These are phyloP conservation scores for Yamadazyma siamensis DNA, from an alignment of 1,139 yeast species.

Conservation along the genomic window DNA sequence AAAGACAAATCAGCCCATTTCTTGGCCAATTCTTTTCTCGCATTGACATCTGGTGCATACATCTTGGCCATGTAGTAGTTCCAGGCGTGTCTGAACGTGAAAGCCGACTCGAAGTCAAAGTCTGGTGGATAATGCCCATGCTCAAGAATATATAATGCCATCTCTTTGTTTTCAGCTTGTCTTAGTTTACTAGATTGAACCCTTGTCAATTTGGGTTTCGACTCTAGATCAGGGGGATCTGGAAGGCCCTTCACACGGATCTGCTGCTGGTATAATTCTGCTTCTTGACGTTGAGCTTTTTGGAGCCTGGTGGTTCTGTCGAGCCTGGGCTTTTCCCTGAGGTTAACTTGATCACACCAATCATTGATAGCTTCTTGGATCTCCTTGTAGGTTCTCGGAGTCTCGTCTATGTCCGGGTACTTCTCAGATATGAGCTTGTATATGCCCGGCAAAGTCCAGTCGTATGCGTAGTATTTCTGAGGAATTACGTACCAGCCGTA, in stretches of 20 bases:
- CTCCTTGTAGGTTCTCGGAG: conserved; percentile 5
- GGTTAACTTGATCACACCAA: conserved; percentile 20
- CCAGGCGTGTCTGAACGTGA: conserved; percentile 34
- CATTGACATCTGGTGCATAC: conserved; percentile 7
- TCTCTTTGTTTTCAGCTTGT: conserved; percentile 2
- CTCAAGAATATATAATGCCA: conserved; percentile 8
- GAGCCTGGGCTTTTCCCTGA: conserved; percentile 17
- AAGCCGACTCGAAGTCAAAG: conserved; percentile 9
- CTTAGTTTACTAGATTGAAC: too few species aligned
- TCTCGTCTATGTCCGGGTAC: conserved; percentile 10
- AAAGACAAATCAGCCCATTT: conserved; percentile 26
- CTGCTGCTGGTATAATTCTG: conserved; percentile 23
- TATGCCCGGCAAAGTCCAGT: conserved; percentile 25
- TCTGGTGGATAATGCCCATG: conserved; percentile 9
- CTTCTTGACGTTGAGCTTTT: conserved; percentile 15
- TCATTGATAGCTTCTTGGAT: conserved; percentile 21
- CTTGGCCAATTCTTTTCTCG: conserved; percentile 3
- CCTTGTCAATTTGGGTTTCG: conserved; percentile 1
- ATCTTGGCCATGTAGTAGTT: conserved; percentile 25
- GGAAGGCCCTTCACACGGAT: too few species aligned
- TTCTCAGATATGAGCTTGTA: conserved; percentile 8
- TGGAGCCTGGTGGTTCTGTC: conserved; percentile 19
- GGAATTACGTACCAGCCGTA: conserved; percentile 36
- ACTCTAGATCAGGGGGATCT: conserved; percentile 2
- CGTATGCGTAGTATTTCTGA: conserved; percentile 21